Conservation (phyloP, 2,329 filamentous ascomycete genomes). For the Penicillium verrucosum region DNA sequence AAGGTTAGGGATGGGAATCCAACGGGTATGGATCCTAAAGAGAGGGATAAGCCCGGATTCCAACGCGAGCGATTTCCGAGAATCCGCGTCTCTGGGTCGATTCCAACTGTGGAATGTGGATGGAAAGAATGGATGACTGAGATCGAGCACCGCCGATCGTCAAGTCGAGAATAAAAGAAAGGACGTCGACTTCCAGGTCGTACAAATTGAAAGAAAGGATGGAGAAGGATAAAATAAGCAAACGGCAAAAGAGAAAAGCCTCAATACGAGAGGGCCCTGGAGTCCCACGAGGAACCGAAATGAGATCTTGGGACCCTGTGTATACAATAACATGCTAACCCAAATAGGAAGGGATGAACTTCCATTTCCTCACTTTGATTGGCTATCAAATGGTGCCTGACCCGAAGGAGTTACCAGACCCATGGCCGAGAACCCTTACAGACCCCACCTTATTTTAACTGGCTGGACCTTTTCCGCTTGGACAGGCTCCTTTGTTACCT, state of each 20-base stretch:
- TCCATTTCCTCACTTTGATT: not conserved
- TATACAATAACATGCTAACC: constrained; percentile 10
- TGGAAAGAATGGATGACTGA: constrained; percentile 27
- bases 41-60: constrained; percentile 16
- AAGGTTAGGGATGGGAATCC: not conserved
- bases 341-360: not conserved
- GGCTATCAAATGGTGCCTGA: constrained; percentile 17
- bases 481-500: not conserved
- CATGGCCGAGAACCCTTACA: constrained; percentile 3
- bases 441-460: not conserved
- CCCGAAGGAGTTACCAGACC: constrained; percentile 1
- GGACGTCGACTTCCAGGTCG: constrained; percentile 28
- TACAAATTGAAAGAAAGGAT: constrained; percentile 8
- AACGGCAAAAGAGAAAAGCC: not conserved
- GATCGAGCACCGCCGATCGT: constrained; percentile 22
- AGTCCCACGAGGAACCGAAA: constrained; percentile 9
- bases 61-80: constrained; percentile 16
- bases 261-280: not conserved
- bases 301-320: constrained; percentile 8
- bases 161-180: constrained; percentile 18
- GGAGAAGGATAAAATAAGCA: not conserved
- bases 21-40: not conserved
- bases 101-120: constrained; percentile 23
- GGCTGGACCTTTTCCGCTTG: not conserved
- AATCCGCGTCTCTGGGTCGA: constrained; percentile 13